phyloP scores from a whole-genome alignment of 768 basidiomycete genomes.

The Mycena olivaceomarginata region DNA sequence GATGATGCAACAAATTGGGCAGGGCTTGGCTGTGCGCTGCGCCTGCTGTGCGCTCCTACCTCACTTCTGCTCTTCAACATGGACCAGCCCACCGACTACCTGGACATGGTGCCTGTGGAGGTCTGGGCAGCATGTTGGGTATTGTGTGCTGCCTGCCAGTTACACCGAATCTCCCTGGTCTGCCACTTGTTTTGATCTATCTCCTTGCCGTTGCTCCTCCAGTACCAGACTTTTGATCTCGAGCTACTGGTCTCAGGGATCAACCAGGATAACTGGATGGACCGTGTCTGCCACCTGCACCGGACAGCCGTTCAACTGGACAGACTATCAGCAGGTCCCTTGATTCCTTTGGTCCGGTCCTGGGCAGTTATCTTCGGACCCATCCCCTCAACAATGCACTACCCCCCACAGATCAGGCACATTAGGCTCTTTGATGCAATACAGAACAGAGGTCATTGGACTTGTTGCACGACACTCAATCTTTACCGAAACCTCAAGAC shows the following conservation, averaged over 20 bases:
- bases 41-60: too few relatives aligned
- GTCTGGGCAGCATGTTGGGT: neutral
- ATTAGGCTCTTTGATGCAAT: too few relatives aligned
- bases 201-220: neutral
- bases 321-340: neutral
- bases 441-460: too few relatives aligned
- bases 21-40: too few relatives aligned
- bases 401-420: too few relatives aligned
- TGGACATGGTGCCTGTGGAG: neutral
- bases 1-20: too few relatives aligned
- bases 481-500: too few relatives aligned
- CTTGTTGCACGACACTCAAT: too few relatives aligned
- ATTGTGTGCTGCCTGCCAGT: neutral
- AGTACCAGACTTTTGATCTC: neutral
- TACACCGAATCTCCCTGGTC: neutral
- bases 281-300: neutral
- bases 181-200: neutral
- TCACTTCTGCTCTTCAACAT: too few relatives aligned
- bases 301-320: neutral
- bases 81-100: neutral
- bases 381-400: too few relatives aligned
- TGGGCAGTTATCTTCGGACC: neutral
- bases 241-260: neutral
- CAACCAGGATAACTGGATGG: neutral
- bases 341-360: neutral